Conservation (phyloP, 495 filamentous ascomycete genomes). For the Neurospora tetrasperma region DNA sequence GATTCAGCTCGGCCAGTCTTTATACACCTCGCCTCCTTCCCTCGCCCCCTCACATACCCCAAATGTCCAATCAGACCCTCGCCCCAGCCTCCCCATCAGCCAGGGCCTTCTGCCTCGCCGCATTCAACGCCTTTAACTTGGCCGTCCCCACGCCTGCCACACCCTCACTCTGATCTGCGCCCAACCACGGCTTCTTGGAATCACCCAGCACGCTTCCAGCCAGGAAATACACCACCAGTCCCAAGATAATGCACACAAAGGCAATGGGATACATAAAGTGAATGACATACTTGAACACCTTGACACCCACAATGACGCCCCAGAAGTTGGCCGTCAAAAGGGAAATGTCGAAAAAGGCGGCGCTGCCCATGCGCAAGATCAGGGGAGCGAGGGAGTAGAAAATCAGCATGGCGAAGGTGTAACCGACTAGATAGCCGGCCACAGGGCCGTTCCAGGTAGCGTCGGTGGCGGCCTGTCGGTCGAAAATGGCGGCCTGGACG, state of each 20-base stretch:
- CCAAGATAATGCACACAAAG: slow-evolving; percentile 81
- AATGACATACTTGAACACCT: slow-evolving; percentile 69
- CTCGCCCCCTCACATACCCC: neutral
- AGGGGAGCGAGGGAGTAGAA: slow-evolving; percentile 87
- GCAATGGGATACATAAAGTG: slow-evolving; percentile 93
- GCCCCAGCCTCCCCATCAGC: neutral
- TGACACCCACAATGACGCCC: slow-evolving; percentile 82
- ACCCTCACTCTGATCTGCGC: slow-evolving; percentile 70
- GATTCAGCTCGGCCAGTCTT: neutral
- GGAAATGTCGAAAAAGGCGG: slow-evolving; percentile 94
- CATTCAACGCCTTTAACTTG: slow-evolving; percentile 62
- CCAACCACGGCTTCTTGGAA: slow-evolving; percentile 89
- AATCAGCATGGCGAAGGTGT: slow-evolving; percentile 66
- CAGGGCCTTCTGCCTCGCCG: slow-evolving; percentile 15
- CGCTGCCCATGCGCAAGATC: slow-evolving; percentile 75
- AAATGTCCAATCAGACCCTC: neutral
- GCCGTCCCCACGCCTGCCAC: slow-evolving; percentile 80
- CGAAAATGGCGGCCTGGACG: slow-evolving; percentile 81
- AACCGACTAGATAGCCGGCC: slow-evolving; percentile 74
- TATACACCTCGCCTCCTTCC: neutral
- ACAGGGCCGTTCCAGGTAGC: slow-evolving; percentile 61
- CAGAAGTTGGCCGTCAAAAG: slow-evolving; percentile 94
- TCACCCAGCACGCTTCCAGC: slow-evolving; percentile 73
- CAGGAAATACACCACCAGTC: slow-evolving; percentile 73
- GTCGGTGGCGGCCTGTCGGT: slow-evolving; percentile 55